A percentile compares a stretch with the other conserved stretches of the same genome.
These are phyloP conservation scores for Fusarium metavorans DNA, from an alignment of 2,329 filamentous ascomycete species.

Conservation along the genomic window DNA sequence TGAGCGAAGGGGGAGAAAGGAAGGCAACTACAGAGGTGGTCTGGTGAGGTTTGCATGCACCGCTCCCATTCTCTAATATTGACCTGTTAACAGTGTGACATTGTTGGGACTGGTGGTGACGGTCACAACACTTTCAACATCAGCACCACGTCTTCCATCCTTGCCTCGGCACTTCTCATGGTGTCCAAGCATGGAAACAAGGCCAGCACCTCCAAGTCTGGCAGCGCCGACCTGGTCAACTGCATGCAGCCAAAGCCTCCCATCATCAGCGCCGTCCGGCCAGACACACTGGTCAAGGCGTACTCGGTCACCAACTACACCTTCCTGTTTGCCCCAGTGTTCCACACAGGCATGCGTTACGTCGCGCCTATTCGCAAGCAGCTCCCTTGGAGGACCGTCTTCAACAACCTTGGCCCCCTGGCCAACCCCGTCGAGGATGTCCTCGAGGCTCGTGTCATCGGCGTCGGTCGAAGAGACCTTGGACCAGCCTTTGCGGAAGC, in stretches of 20 bases:
- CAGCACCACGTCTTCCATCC: slow-evolving; percentile 92
- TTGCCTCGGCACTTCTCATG: slow-evolving; percentile 86
- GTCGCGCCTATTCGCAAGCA: slow-evolving; percentile 88
- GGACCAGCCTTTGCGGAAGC: slow-evolving; percentile 92
- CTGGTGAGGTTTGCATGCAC: slow-evolving; percentile 68
- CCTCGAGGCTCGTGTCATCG: slow-evolving; percentile 92
- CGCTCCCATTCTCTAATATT: slow-evolving; percentile 3
- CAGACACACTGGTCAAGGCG: slow-evolving; percentile 76
- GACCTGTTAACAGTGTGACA: slow-evolving; percentile 73
- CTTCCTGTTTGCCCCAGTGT: slow-evolving; percentile 95
- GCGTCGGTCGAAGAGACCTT: slow-evolving; percentile 88
- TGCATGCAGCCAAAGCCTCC: slow-evolving; percentile 79
- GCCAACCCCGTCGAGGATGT: slow-evolving; percentile 88
- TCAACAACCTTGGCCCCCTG: slow-evolving; percentile 94
- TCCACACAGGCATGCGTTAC: slow-evolving; percentile 94
- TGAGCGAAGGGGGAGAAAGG: slow-evolving; percentile 68
- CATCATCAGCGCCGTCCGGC: slow-evolving; percentile 78
- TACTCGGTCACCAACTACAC: slow-evolving; percentile 90
- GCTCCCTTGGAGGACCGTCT: slow-evolving; percentile 94
- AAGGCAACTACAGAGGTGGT: slow-evolving; percentile 84
- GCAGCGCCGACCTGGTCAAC: slow-evolving; percentile 90
- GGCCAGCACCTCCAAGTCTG: slow-evolving; percentile 94
- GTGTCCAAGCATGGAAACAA: slow-evolving; percentile 97
- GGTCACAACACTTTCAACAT: slow-evolving; percentile 99
- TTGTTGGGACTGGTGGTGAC: slow-evolving; percentile 97